Evolutionary conservation across 345 rosid genomes (phyloP), one percentile per base, ranked within the genome.

Genomic region (Aurinia saxatilis): DNA sequence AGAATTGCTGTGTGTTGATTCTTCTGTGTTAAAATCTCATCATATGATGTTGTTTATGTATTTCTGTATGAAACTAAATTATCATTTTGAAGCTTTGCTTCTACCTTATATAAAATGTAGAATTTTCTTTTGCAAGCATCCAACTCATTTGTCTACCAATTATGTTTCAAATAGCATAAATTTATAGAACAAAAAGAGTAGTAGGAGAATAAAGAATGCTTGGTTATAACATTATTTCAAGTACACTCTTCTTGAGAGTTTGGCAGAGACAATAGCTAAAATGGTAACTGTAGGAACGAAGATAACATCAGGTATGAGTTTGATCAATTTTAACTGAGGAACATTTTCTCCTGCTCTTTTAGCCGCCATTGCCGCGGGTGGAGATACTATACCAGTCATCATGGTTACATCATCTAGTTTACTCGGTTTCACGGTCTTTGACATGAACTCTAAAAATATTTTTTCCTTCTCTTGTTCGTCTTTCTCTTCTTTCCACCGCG

Each of bases 311-410:
- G 96, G 99, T 18, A 93, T 66, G 25, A 53, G 53, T 74, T 87
- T 89, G 37, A 89, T 67, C 1, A 89, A 0, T 52, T 52, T 78
- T 25, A 87, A 49, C 57, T 92, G 97, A 0, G 97, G 91, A 50
- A 89, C 54, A 49, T 82, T 85, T 79, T 87, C 90, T 45, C 85
- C 97, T 0, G 93, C 88, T 75, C 73, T 89, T 73, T 93, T 93
- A 0, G 90, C 87, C 0, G 83, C 97, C 95, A 89, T 87, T 33
- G 90, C 96, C 3, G 93, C 96, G 0, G 95, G 95, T 0, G 96
- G 95, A 1, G 85, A 83, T 3, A 70, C 60, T 17, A 92, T 38
- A 25, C 96, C 95, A 2, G 81, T 72, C 8, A 85, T 37, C 73
- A 92, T 23, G 5, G 91, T 80, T 5, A 44, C 67, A 48, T 82